Base-by-base conservation (phyloP, 2,329 filamentous ascomycete species). In the Diaporthe batatas region DNA sequence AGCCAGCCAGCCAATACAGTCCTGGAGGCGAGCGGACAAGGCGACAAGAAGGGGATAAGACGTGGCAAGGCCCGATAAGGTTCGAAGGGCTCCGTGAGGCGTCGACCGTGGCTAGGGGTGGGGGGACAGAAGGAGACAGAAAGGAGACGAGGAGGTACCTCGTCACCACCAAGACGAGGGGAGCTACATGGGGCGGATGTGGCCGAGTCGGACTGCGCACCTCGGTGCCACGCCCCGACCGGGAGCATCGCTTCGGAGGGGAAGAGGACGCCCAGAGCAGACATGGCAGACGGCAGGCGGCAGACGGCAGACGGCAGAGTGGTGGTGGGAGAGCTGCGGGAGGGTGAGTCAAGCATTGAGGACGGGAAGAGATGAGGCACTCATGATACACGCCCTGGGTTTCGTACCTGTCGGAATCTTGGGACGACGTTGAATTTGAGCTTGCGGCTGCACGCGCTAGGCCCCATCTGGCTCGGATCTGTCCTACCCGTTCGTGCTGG, bases 281-380 rank as follows among this genome's bases (percentile, higher is more conserved):
- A 64, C 58, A 64, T 25, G 6, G 39, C 59, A 64, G 29, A 29
- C 29, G 29, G 29, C 29, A 29, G 29, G 5, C 29, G 29, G 36
- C 36, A 39, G 36, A 39, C 36, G 29, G 29, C 2, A 29, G 29
- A 39, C 12, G 11, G 36, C 36, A 12, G 59, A 49, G 18, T 47
- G 58, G 58, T 44, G 12, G 58, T 36, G 58, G 58, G 25, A 47
- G 58, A 36, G 29, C 10, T 18, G 32, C 18, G 54, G 58, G 42
- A 49, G 42, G 18, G 44, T 39, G 47, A 54, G 44, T 39, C 70
- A 57, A 75, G 79, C 78, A 79, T 81, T 77, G 79, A 77, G 75
- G 75, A 73, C 64, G 75, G 76, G 70, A 78, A 79, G 75, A 76
- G 76, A 77, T 82, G 81, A 82, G 77, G 80, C 81, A 82, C 62